Evolutionary conservation across 192 early-diverging fungal species (phyloP).

Genomic region (Podila epicladia): DNA sequence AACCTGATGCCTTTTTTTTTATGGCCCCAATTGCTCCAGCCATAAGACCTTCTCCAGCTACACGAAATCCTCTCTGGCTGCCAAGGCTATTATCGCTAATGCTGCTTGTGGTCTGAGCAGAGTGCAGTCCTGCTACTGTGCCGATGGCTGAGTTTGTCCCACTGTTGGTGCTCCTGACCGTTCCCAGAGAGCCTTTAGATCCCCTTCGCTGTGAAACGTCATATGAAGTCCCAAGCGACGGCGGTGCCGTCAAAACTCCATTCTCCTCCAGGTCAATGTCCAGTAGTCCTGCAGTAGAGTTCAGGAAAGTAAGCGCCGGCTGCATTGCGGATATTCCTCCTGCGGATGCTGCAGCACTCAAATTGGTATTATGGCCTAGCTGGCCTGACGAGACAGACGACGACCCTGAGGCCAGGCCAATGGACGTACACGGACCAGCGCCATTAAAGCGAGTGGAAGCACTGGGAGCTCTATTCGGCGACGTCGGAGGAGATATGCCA

Average conservation of each 20-base stretch:
- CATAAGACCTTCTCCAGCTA: slow-evolving; percentile 8
- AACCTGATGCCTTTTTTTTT: slow-evolving; percentile 24
- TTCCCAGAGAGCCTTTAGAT: slow-evolving; percentile 15
- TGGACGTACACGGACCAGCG: background rate
- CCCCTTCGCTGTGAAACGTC: slow-evolving; percentile 10
- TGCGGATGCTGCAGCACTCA: background rate
- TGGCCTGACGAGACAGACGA: background rate
- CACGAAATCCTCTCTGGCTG: background rate
- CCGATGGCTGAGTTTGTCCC: background rate
- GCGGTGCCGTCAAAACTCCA: background rate
- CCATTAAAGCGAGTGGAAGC: background rate
- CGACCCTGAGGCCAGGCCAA: background rate
- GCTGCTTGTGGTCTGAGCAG: slow-evolving; percentile 1
- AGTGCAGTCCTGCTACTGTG: background rate
- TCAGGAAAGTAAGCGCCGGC: slow-evolving; percentile 11
- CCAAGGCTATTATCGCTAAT: background rate
- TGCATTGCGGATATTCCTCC: background rate
- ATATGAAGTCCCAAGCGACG: background rate
- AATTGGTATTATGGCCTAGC: background rate
- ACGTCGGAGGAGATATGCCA: background rate
- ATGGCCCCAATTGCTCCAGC: slow-evolving; percentile 15
- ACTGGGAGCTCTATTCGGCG: background rate
- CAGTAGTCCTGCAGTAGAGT: slow-evolving; percentile 24
- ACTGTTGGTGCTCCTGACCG: slow-evolving; percentile 10
- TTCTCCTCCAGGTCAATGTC: background rate